Conservation (phyloP, 495 filamentous ascomycete genomes). For the Penicillium goetzii region DNA sequence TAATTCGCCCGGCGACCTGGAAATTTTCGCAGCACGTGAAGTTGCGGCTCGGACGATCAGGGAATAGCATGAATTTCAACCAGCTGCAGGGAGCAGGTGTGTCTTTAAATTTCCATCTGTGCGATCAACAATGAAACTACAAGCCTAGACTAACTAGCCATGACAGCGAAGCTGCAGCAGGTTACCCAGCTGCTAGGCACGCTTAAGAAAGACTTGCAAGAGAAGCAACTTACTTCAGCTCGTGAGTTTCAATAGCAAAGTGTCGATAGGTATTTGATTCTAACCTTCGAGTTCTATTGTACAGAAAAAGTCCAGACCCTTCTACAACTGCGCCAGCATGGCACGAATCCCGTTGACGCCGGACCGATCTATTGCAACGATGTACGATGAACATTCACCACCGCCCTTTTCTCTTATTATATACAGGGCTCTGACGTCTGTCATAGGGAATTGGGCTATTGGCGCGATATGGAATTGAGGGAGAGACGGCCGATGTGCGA, state of each 20-base stretch:
- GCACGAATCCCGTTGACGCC: constrained; percentile 69
- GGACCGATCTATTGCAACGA: constrained; percentile 80
- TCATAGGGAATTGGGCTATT: constrained; percentile 77
- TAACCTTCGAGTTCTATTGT: constrained; percentile 10
- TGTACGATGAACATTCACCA: constrained; percentile 46
- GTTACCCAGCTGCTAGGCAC: constrained; percentile 62
- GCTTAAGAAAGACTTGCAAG: constrained; percentile 60
- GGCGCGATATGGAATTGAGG: constrained; percentile 69
- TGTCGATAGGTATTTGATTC: not conserved
- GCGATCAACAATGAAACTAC: constrained; percentile 13
- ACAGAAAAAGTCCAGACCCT: constrained; percentile 67
- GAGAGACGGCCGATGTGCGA: constrained; percentile 61
- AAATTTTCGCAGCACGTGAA: not conserved
- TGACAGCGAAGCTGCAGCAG: constrained; percentile 64
- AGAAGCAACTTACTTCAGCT: constrained; percentile 55
- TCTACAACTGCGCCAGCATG: constrained; percentile 77
- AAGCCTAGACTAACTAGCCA: not conserved
- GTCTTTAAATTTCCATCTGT: constrained; percentile 6
- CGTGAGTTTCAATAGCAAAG: constrained; percentile 49
- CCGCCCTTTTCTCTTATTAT: not conserved
- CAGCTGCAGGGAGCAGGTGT: constrained; percentile 42
- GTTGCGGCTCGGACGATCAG: not conserved
- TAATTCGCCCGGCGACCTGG: not conserved
- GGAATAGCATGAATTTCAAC: not conserved
- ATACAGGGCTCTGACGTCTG: constrained; percentile 26